Percentiles rank a stretch among this genome's conserved stretches.
These are phyloP conservation scores for Tilletia walkeri DNA, from an alignment of 1,284 basidiomycete species.

Conservation along the genomic window DNA sequence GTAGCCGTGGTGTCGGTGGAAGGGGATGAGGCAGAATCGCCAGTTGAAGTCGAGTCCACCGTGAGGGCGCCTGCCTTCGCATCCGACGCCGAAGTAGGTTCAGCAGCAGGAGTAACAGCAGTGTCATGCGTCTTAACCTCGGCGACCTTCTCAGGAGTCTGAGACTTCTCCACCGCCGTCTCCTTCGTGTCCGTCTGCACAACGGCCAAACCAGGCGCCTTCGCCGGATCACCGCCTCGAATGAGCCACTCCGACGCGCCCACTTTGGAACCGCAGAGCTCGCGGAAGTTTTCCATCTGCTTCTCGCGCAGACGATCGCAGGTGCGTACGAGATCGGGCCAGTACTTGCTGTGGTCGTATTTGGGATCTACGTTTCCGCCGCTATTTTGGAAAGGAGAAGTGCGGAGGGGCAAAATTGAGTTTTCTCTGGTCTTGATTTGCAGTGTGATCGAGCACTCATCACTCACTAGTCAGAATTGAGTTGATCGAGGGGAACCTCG, in stretches of 20 bases:
- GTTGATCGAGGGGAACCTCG: conserved; percentile 42
- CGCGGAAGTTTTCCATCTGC: conserved; percentile 62
- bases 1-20: neutral
- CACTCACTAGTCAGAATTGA: conserved; percentile 37
- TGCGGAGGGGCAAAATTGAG: neutral
- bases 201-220: neutral
- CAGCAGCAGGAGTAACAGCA: neutral
- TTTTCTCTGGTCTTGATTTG: neutral
- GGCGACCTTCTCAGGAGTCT: neutral
- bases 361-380: conserved; percentile 54
- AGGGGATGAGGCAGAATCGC: neutral
- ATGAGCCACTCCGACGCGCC: conserved; percentile 56
- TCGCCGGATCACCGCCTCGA: conserved; percentile 43
- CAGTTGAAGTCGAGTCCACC: no score
- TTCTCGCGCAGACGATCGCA: conserved; percentile 61
- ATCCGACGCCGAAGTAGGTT: neutral
- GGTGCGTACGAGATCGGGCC: conserved; percentile 66
- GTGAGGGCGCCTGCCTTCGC: neutral
- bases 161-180: neutral
- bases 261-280: conserved; percentile 46
- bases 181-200: neutral
- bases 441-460: neutral
- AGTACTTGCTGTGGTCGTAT: conserved; percentile 72
- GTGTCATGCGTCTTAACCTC: neutral
- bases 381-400: neutral